Conservation (phyloP, 2,329 filamentous ascomycete species). For the Nemania sp. region DNA sequence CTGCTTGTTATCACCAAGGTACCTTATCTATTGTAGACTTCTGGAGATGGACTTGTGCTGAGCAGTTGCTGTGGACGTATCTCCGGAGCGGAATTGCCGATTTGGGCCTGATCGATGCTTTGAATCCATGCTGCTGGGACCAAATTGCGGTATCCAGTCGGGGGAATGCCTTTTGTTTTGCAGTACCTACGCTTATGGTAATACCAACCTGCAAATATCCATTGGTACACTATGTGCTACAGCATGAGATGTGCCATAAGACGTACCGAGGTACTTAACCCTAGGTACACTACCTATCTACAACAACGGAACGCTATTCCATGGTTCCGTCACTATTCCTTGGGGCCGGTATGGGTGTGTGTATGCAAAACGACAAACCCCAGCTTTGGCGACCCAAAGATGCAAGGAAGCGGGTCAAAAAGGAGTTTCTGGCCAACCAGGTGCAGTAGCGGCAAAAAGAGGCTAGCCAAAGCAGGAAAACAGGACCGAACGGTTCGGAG, state of each 20-base stretch:
- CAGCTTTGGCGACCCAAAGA: constrained; percentile 1
- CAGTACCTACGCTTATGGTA: background rate
- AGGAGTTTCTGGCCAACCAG: constrained; percentile 6
- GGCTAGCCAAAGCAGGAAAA: constrained; percentile 9
- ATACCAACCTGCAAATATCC: too few species aligned
- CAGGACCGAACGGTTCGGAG: constrained; percentile 23
- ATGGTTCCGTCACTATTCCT: constrained; percentile 10
- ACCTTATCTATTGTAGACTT: background rate
- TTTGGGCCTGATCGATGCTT: background rate
- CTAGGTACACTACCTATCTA: too few species aligned
- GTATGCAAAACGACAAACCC: background rate
- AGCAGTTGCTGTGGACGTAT: background rate
- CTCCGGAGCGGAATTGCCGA: constrained; percentile 2
- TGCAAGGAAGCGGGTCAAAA: constrained; percentile 14
- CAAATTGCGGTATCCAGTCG: constrained; percentile 22
- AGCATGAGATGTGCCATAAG: too few species aligned
- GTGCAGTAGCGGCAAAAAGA: background rate
- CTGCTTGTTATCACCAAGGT: too few species aligned
- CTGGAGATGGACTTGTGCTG: background rate
- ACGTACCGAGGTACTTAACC: too few species aligned
- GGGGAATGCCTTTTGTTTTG: constrained; percentile 18
- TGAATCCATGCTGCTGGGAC: constrained; percentile 24
- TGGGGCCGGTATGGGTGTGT: background rate
- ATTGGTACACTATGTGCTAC: too few species aligned
- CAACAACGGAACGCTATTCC: constrained; percentile 15